Conservation (phyloP, 225 moss, liverwort and hornwort genomes). For the Physcomitrium patens region DNA sequence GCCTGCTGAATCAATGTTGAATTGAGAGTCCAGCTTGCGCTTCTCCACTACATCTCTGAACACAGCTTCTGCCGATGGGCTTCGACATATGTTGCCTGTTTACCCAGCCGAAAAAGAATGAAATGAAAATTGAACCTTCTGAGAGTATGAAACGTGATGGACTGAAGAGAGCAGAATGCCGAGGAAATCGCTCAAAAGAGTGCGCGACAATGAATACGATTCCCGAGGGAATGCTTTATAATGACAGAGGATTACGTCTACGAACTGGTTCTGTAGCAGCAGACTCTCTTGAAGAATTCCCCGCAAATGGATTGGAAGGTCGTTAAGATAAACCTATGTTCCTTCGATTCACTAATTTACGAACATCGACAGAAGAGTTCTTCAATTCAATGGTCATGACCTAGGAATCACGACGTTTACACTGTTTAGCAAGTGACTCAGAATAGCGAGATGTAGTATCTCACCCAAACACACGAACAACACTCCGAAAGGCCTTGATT, state of each 20-base stretch:
- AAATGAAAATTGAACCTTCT: slow-evolving; percentile 32
- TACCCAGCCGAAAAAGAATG: slow-evolving; percentile 25
- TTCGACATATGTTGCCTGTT: slow-evolving; percentile 96
- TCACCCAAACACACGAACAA: slow-evolving; percentile 94
- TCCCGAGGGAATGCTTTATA: not conserved
- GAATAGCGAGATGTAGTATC: slow-evolving; percentile 23
- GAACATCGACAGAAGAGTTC: too few relatives aligned
- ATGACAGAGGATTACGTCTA: not conserved
- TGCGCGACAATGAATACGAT: not conserved
- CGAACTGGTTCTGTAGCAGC: not conserved
- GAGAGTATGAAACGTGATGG: not conserved
- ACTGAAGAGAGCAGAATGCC: not conserved
- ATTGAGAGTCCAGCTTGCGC: slow-evolving; percentile 67
- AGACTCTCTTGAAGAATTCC: slow-evolving; percentile 1
- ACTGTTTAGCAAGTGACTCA: not conserved
- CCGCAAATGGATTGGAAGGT: not conserved
- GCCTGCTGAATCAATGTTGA: slow-evolving; percentile 95
- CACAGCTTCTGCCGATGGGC: slow-evolving; percentile 95
- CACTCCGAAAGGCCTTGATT: slow-evolving; percentile 64
- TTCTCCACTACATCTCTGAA: slow-evolving; percentile 86
- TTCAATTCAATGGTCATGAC: too few relatives aligned
- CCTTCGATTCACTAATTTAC: not conserved
- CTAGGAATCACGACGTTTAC: not conserved
- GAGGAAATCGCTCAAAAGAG: not conserved
- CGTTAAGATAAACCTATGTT: not conserved